Evolutionary conservation across 805 yeast genomes (phyloP), one percentile per base, ranked within the genome.

Genomic region (Lipomyces starkeyi): DNA sequence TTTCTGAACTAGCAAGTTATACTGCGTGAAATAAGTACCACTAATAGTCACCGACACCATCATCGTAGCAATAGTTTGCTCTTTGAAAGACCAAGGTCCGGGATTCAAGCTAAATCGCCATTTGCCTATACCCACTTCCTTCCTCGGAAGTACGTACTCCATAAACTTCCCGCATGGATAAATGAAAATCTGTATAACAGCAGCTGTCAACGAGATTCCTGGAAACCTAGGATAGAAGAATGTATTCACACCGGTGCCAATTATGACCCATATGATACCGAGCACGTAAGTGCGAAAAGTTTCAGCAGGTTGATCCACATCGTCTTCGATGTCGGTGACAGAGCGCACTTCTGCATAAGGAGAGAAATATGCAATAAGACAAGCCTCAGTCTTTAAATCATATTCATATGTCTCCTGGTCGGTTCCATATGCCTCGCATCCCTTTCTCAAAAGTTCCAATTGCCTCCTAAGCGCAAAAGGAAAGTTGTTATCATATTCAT

Each of bases 331-430:
- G 17, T 86, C 87, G 13, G 87, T 87, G 22, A 88, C 84, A 11
- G 90, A 87, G 53, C 91, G 77, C 14, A 88, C 88, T 73, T 88
- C 91, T 0, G 90, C 88, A 68, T 86, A 87, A 3, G 90, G 89
- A 4, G 91, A 90, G 76, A 83, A 86, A 69, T 74, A 76, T 58
- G 66, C 62, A 49, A 76, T 78, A 54, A 84, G 73, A 40, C 80
- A 81, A 8, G 86, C 86, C 66, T 83, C 83, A 34, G 52, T 32
- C 8, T 58, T 27, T 11, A 53, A 47, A 40, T 65, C 64, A n/a
- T 56, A 58, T 34, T 61, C 68, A 22, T 65, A 58, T 7, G 58
- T 58, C 9, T 63, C 62, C 22, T 58, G 27, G 20, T 56, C 65
- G 27, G 17, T 9, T 20, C 62, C 64, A 47, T 63, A 63, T 14